Conservation (phyloP, 352 stramenopile genomes). For the Phytophthora chlamydospora region DNA sequence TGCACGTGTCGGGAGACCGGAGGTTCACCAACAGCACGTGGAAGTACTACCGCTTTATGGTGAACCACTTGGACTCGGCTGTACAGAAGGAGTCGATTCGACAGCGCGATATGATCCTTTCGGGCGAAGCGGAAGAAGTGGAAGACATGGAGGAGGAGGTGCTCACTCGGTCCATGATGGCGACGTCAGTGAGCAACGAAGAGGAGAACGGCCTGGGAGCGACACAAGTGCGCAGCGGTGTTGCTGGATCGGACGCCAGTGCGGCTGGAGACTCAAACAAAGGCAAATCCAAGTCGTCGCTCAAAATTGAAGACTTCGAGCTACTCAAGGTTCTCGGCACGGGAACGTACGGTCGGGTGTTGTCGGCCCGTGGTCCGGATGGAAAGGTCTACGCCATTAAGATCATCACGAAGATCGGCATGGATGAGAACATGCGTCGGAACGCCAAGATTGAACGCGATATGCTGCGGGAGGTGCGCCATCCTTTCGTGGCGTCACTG, state of each 20-base stretch:
- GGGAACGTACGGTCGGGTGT: slow-evolving; percentile 83
- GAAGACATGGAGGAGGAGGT: slow-evolving; percentile 75
- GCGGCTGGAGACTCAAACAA: slow-evolving; percentile 38
- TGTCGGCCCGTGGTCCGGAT: slow-evolving; percentile 73
- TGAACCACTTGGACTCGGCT: slow-evolving; percentile 70
- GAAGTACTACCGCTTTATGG: slow-evolving; percentile 90
- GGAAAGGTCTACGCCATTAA: slow-evolving; percentile 88
- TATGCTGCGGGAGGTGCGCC: slow-evolving; percentile 93
- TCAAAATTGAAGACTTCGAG: slow-evolving; percentile 90
- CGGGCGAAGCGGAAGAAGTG: slow-evolving; percentile 76
- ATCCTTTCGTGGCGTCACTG: slow-evolving; percentile 97
- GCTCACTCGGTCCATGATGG: slow-evolving; percentile 62
- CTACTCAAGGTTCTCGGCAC: slow-evolving; percentile 86
- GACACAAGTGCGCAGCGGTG: slow-evolving; percentile 22
- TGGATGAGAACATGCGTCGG: slow-evolving; percentile 81
- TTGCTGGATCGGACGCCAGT: slow-evolving; percentile 23
- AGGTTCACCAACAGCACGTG: slow-evolving; percentile 83
- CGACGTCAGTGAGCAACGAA: slow-evolving; percentile 66
- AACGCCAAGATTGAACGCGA: slow-evolving; percentile 94
- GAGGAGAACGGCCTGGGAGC: slow-evolving; percentile 51
- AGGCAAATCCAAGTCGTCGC: slow-evolving; percentile 78
- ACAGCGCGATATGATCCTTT: slow-evolving; percentile 72
- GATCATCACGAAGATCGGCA: slow-evolving; percentile 90
- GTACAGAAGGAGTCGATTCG: slow-evolving; percentile 54
- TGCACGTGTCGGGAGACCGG: slow-evolving; percentile 73